phyloP scores from a whole-genome alignment of 768 basidiomycete species.

The Rhodotorula sphaerocarpa region DNA sequence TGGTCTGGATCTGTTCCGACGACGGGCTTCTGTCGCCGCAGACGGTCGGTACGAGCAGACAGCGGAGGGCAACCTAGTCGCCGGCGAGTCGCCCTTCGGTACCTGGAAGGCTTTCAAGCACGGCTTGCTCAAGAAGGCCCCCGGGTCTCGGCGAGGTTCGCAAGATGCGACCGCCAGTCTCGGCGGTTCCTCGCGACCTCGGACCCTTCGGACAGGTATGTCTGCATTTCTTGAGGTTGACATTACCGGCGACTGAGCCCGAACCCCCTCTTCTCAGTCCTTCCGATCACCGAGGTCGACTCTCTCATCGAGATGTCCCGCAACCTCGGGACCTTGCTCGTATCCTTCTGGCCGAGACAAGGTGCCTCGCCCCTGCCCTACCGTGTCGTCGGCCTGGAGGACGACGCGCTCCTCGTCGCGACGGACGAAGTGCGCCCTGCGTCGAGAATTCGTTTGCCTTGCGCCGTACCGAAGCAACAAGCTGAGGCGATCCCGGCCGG shows the following conservation, averaged over 20 bases:
- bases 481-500: conserved; percentile 52
- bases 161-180: conserved; percentile 1
- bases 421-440: conserved; percentile 53
- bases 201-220: no score
- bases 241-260: no score
- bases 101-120: not conserved
- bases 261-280: conserved; percentile 22
- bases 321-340: conserved; percentile 67
- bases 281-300: conserved; percentile 45
- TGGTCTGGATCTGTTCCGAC: no score
- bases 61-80: no score
- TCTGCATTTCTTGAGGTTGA: not conserved
- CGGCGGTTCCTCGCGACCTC: no score
- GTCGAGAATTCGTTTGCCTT: conserved; percentile 51
- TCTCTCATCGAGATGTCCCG: conserved; percentile 76
- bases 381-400: conserved; percentile 41
- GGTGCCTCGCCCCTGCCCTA: not conserved
- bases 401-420: conserved; percentile 58
- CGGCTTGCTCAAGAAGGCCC: conserved; percentile 13
- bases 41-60: no score
- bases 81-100: no score
- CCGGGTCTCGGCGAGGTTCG: conserved; percentile 9
- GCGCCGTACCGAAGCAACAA: conserved; percentile 53
- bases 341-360: conserved; percentile 53
- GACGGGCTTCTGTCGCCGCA: no score